Percentiles rank a stretch among this genome's conserved stretches.
phyloP scores from a whole-genome alignment of 2,329 filamentous ascomycete genomes.

The Colletotrichum lini region DNA sequence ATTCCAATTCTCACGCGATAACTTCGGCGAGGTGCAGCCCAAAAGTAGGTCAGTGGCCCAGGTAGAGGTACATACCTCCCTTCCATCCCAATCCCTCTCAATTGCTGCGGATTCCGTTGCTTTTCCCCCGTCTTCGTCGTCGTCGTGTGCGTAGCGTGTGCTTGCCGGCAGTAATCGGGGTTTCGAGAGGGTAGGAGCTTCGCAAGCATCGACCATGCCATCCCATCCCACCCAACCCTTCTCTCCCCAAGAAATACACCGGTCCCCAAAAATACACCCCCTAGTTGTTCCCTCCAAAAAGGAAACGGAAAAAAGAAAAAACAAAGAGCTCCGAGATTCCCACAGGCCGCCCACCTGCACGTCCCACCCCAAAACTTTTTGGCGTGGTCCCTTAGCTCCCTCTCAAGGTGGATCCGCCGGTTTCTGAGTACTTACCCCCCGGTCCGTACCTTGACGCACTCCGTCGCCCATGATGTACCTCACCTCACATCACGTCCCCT shows the following conservation, averaged over 20 bases:
- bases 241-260: neutral
- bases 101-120: neutral
- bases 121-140: neutral
- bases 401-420: constrained; percentile 36
- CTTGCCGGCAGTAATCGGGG: neutral
- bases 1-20: constrained; percentile 34
- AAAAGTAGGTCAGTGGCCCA: neutral
- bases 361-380: constrained; percentile 42
- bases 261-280: constrained; percentile 14
- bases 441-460: constrained; percentile 36
- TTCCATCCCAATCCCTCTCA: neutral
- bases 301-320: neutral
- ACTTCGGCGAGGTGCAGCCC: constrained; percentile 23
- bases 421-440: constrained; percentile 27
- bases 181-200: neutral
- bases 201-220: constrained; percentile 5
- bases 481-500: constrained; percentile 23
- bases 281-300: neutral
- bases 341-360: constrained; percentile 36
- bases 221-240: neutral
- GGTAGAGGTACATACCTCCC: constrained; percentile 28
- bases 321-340: constrained; percentile 22
- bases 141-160: neutral
- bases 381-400: constrained; percentile 42
- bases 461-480: constrained; percentile 35